These are phyloP conservation scores for Sporothrix phasma DNA, from an alignment of 2,329 filamentous ascomycete genomes.

Conservation along the genomic window DNA sequence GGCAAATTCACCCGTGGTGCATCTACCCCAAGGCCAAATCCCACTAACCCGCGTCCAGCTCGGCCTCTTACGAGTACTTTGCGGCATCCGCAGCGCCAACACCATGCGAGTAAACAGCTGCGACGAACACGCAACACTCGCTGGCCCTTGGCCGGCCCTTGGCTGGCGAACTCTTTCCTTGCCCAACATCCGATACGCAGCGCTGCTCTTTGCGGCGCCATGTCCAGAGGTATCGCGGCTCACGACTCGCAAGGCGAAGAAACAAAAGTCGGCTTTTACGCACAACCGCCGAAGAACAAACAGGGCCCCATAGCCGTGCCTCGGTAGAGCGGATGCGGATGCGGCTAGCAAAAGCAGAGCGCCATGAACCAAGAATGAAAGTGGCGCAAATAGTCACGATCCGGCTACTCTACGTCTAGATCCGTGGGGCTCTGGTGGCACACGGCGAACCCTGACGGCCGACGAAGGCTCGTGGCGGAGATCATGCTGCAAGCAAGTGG, in stretches of 20 bases:
- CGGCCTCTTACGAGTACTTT: too few relatives aligned
- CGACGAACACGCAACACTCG: too few relatives aligned
- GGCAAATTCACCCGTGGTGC: too few relatives aligned
- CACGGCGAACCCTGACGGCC: background rate
- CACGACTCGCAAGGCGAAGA: too few relatives aligned
- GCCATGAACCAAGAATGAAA: background rate
- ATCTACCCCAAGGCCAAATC: too few relatives aligned
- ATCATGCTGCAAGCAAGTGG: too few relatives aligned
- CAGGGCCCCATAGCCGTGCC: conserved; percentile 6
- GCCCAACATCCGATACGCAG: background rate
- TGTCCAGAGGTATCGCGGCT: background rate
- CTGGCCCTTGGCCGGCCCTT: too few relatives aligned
- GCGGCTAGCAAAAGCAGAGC: background rate
- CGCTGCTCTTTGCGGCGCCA: background rate
- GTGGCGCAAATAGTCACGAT: background rate
- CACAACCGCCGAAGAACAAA: background rate
- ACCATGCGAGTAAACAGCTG: too few relatives aligned
- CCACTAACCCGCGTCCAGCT: too few relatives aligned
- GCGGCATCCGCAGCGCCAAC: too few relatives aligned
- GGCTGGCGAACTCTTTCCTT: background rate
- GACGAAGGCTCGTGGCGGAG: too few relatives aligned
- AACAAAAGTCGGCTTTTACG: background rate
- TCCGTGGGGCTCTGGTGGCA: too few relatives aligned
- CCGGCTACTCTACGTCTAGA: background rate
- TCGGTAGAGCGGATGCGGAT: conserved; percentile 17